A percentile compares a stretch with the other conserved stretches of the same genome.
phyloP scores from a whole-genome alignment of 352 stramenopile genomes.

The Plasmopara viticola region DNA sequence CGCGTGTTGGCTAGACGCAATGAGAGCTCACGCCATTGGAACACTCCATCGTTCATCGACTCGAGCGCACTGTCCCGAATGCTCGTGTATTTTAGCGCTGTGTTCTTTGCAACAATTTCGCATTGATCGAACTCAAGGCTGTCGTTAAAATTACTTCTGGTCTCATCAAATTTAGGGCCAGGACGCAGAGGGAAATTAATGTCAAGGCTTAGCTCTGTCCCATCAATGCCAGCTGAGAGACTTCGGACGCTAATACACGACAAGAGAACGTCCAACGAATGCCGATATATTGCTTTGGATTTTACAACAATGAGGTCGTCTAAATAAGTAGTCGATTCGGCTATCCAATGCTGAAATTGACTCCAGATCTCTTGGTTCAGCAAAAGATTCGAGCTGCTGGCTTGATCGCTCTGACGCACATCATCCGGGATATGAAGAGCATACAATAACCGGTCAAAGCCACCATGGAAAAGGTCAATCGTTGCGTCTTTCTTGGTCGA shows the following conservation, averaged over 20 bases:
- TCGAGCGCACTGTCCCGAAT: constrained; percentile 30
- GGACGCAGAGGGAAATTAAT: constrained; percentile 28
- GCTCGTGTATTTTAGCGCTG: constrained; percentile 36
- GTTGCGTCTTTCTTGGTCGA: constrained; percentile 60
- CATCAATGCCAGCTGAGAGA: background rate
- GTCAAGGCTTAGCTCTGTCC: constrained; percentile 29
- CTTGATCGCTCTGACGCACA: background rate
- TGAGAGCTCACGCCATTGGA: constrained; percentile 29
- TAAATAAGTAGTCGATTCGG: constrained; percentile 50
- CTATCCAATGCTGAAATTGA: constrained; percentile 78
- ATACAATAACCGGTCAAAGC: constrained; percentile 61
- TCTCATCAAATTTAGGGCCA: constrained; percentile 12
- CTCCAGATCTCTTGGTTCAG: constrained; percentile 57
- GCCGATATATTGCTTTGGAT: constrained; percentile 53
- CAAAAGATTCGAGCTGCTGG: background rate
- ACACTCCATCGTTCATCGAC: constrained; percentile 31
- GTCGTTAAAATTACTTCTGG: constrained; percentile 9
- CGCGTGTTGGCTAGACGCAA: constrained; percentile 31
- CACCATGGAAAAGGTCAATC: constrained; percentile 68
- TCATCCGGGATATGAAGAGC: constrained; percentile 10
- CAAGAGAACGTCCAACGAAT: constrained; percentile 49
- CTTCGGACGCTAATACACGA: constrained; percentile 38
- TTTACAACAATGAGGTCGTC: constrained; percentile 61
- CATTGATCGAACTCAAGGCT: constrained; percentile 7
- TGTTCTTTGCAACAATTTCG: constrained; percentile 31